Conservation (phyloP, 2,329 filamentous ascomycete genomes). For the Cladosporium austrohemisphaericum region DNA sequence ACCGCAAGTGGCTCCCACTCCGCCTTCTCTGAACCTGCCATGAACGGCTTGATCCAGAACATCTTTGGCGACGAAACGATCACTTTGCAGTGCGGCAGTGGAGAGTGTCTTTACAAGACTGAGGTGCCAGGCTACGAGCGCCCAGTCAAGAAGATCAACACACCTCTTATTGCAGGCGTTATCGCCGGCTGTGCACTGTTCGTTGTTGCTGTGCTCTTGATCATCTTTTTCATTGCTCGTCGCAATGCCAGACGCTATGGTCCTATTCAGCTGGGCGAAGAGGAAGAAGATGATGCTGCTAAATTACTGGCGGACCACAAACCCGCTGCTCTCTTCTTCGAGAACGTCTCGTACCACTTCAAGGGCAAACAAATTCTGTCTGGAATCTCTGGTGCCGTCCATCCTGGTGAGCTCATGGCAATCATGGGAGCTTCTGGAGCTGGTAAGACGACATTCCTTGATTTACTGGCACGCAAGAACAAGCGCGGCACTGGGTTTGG, state of each 20-base stretch:
- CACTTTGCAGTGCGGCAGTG: conserved; percentile 72
- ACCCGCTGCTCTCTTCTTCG: conserved; percentile 81
- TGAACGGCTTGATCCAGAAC: conserved; percentile 83
- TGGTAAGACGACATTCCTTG: conserved; percentile 94
- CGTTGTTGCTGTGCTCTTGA: conserved; percentile 77
- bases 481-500: conserved; percentile 78
- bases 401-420: conserved; percentile 89
- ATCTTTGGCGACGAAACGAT: conserved; percentile 94
- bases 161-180: conserved; percentile 87
- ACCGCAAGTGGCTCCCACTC: conserved; percentile 56
- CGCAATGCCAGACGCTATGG: conserved; percentile 63
- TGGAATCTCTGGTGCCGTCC: conserved; percentile 78
- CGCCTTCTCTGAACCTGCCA: conserved; percentile 82
- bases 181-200: conserved; percentile 85
- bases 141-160: conserved; percentile 93
- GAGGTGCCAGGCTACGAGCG: conserved; percentile 87
- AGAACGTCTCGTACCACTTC: conserved; percentile 79
- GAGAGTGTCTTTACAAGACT: conserved; percentile 89
- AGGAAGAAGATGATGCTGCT: conserved; percentile 78
- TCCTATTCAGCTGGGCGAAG: conserved; percentile 72
- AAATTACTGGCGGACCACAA: conserved; percentile 91
- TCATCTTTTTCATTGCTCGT: conserved; percentile 83
- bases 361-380: conserved; percentile 84
- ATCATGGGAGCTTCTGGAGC: conserved; percentile 98
- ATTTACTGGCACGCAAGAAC: conserved; percentile 94